Conservation (phyloP, 169 alveolate genomes). For the Plasmodium berghei region DNA sequence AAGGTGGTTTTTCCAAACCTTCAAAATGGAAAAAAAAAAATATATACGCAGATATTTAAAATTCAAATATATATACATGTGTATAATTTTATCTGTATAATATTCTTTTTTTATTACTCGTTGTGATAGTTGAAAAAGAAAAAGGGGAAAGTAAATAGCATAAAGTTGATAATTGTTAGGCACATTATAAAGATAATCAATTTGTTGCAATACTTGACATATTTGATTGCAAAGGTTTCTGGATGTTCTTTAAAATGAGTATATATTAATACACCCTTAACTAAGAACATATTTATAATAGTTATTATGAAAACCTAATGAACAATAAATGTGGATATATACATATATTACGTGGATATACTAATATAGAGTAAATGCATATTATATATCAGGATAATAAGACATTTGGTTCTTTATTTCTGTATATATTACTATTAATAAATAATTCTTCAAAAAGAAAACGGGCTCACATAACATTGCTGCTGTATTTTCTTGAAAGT, state of each 20-base stretch:
- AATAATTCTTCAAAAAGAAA: conserved; percentile 30
- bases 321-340: neutral
- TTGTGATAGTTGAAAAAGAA: conserved; percentile 33
- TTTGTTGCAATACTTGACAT: conserved; percentile 52
- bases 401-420: neutral
- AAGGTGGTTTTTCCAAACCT: conserved; percentile 26
- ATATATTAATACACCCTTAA: conserved; percentile 30
- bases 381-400: neutral
- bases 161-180: conserved; percentile 14
- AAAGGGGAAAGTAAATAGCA: conserved; percentile 13
- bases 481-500: conserved; percentile 10
- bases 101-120: conserved; percentile 20
- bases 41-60: conserved; percentile 7
- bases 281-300: conserved; percentile 28
- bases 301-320: conserved; percentile 32
- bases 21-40: conserved; percentile 18
- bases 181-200: conserved; percentile 27
- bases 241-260: conserved; percentile 64
- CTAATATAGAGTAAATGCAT: neutral
- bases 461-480: conserved; percentile 16
- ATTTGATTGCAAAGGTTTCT: conserved; percentile 39
- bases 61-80: neutral
- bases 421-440: conserved; percentile 37
- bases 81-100: neutral
- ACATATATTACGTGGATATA: neutral